Conservation (phyloP, 1,284 basidiomycete genomes). For the Moesziomyces parantarcticus region DNA sequence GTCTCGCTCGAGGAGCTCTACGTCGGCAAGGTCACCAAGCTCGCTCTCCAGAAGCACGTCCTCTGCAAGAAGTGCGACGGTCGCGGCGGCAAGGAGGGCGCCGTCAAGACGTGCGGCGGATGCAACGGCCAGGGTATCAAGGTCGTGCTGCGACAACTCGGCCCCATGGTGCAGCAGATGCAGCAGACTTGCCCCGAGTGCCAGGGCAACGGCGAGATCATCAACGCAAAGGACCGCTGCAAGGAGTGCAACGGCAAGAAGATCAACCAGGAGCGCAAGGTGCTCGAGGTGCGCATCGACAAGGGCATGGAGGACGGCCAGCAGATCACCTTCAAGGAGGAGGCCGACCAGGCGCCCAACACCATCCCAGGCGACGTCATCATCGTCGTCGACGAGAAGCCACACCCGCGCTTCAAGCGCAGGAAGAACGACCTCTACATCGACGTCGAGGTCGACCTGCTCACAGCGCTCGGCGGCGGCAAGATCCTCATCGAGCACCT, state of each 20-base stretch:
- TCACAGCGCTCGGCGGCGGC: slow-evolving; percentile 93
- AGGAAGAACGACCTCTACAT: slow-evolving; percentile 91
- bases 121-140: slow-evolving; percentile 94
- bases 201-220: slow-evolving; percentile 88
- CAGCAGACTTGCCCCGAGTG: slow-evolving; percentile 96
- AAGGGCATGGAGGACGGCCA: slow-evolving; percentile 99
- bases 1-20: slow-evolving; percentile 98
- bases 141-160: slow-evolving; percentile 92
- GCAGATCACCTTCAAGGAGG: slow-evolving; percentile 92
- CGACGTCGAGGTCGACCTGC: slow-evolving; percentile 89
- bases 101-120: slow-evolving; percentile 81
- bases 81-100: slow-evolving; percentile 96
- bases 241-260: slow-evolving; percentile 95
- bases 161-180: slow-evolving; percentile 99
- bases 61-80: slow-evolving; percentile 94
- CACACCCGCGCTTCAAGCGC: slow-evolving; percentile 89
- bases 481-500: slow-evolving; percentile 91
- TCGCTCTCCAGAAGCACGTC: slow-evolving; percentile 93
- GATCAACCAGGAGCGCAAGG: slow-evolving; percentile 92
- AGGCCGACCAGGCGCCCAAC: slow-evolving; percentile 94
- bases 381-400: slow-evolving; percentile 96
- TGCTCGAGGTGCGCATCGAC: slow-evolving; percentile 98
- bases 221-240: slow-evolving; percentile 94
- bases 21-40: slow-evolving; percentile 97
- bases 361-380: slow-evolving; percentile 94